Evolutionary conservation across 768 basidiomycete species (phyloP).

Genomic region (Termitomyces bulborhizus): DNA sequence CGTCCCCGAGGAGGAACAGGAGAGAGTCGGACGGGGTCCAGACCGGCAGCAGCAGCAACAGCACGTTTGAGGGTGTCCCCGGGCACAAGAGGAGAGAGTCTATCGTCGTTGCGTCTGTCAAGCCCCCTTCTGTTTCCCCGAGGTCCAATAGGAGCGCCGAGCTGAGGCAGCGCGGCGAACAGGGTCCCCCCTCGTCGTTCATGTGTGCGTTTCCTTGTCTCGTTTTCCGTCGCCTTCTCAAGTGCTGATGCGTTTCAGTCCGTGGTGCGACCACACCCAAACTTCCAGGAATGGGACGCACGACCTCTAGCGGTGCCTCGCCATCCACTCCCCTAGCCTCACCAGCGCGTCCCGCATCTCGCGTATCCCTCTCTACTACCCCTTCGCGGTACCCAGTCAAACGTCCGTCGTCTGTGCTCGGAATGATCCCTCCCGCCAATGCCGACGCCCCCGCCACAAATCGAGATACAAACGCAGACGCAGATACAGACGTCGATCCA

Average conservation of each 20-base stretch:
- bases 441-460: neutral
- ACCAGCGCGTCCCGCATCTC: constrained; percentile 14
- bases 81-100: constrained; percentile 79
- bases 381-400: constrained; percentile 9
- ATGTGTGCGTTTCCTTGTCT: constrained; percentile 46
- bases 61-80: constrained; percentile 69
- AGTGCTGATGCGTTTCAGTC: constrained; percentile 29
- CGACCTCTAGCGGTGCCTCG: constrained; percentile 15
- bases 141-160: constrained; percentile 78
- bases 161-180: constrained; percentile 55
- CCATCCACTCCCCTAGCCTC: neutral
- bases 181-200: constrained; percentile 59
- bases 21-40: constrained; percentile 28
- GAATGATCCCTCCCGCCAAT: constrained; percentile 9
- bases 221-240: neutral
- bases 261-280: constrained; percentile 37
- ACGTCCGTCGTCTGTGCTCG: constrained; percentile 16
- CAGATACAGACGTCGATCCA: neutral
- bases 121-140: constrained; percentile 61
- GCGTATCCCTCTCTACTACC: constrained; percentile 25
- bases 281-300: constrained; percentile 37
- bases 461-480: neutral
- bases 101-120: constrained; percentile 62
- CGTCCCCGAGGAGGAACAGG: constrained; percentile 27
- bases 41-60: neutral